These are phyloP conservation scores for Sporothrix schenckii DNA, from an alignment of 2,329 filamentous ascomycete genomes.

Conservation along the genomic window DNA sequence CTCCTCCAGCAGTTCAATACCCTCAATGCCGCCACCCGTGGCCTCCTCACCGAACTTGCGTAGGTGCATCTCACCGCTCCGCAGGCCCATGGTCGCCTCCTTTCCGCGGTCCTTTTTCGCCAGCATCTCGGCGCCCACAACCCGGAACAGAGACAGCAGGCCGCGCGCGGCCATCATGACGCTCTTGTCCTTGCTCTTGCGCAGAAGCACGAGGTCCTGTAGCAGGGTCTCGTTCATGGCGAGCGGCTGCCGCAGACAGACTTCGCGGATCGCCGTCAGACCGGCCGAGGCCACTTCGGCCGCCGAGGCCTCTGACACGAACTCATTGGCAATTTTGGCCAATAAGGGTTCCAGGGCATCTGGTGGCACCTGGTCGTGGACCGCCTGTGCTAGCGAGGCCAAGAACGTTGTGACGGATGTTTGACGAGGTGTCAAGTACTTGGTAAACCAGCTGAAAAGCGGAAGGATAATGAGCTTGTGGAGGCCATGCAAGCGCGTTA, in stretches of 20 bases:
- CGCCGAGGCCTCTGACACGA: constrained; percentile 91
- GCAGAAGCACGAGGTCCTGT: constrained; percentile 93
- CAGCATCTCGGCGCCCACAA: constrained; percentile 86
- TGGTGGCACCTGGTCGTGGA: constrained; percentile 87
- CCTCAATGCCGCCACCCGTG: constrained; percentile 75
- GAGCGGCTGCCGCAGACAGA: constrained; percentile 89
- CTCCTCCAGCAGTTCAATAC: constrained; percentile 84
- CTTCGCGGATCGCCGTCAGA: constrained; percentile 91
- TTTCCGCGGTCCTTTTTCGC: constrained; percentile 90
- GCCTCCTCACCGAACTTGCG: constrained; percentile 82
- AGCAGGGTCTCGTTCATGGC: constrained; percentile 95
- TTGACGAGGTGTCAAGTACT: constrained; percentile 82
- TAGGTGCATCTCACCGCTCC: constrained; percentile 72
- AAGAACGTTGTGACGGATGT: constrained; percentile 90
- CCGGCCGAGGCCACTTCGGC: constrained; percentile 86
- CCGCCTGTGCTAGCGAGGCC: constrained; percentile 87
- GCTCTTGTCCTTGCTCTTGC: constrained; percentile 97
- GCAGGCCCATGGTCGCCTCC: constrained; percentile 79
- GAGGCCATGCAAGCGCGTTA: constrained; percentile 86
- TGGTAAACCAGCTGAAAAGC: constrained; percentile 95
- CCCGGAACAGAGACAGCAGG: constrained; percentile 84
- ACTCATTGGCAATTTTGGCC: constrained; percentile 96
- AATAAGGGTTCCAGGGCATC: constrained; percentile 89
- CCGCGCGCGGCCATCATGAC: constrained; percentile 99
- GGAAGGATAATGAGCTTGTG: constrained; percentile 89